These are phyloP conservation scores for Mortierella alpina DNA, from an alignment of 192 early-diverging fungal species.

Conservation along the genomic window DNA sequence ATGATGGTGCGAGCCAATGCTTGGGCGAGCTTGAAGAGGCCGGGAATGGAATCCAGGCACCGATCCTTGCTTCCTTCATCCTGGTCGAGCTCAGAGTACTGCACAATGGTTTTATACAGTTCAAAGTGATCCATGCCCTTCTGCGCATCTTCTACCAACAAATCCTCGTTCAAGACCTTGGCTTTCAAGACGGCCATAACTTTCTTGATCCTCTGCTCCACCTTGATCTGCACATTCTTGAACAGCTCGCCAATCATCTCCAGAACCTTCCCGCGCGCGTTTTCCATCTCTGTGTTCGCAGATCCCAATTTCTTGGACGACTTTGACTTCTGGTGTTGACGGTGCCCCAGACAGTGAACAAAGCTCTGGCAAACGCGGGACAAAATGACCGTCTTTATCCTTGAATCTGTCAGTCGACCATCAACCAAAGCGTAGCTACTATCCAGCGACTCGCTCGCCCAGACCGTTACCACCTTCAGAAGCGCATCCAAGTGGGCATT, in stretches of 20 bases:
- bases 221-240: conserved; percentile 13
- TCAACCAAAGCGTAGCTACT: not conserved
- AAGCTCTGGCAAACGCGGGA: conserved; percentile 29
- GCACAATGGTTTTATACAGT: conserved; percentile 23
- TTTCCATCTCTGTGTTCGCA: not conserved
- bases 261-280: not conserved
- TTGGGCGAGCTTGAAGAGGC: conserved; percentile 25
- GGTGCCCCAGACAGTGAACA: conserved; percentile 21
- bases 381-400: conserved; percentile 18
- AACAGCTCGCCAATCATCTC: conserved; percentile 12
- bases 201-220: conserved; percentile 6
- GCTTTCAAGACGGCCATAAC: conserved; percentile 3
- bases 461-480: not conserved
- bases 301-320: not conserved
- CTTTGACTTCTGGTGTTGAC: conserved; percentile 22
- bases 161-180: not conserved
- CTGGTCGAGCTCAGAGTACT: conserved; percentile 13
- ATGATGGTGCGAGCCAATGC: not conserved
- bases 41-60: conserved; percentile 11
- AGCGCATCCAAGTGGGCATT: conserved; percentile 17
- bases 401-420: conserved; percentile 5
- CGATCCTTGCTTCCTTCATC: not conserved
- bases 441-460: conserved; percentile 11
- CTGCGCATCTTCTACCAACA: not conserved
- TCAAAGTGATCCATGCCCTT: conserved; percentile 47